Conservation (phyloP, 2,329 filamentous ascomycete species). For the Sporothrix brasiliensis region DNA sequence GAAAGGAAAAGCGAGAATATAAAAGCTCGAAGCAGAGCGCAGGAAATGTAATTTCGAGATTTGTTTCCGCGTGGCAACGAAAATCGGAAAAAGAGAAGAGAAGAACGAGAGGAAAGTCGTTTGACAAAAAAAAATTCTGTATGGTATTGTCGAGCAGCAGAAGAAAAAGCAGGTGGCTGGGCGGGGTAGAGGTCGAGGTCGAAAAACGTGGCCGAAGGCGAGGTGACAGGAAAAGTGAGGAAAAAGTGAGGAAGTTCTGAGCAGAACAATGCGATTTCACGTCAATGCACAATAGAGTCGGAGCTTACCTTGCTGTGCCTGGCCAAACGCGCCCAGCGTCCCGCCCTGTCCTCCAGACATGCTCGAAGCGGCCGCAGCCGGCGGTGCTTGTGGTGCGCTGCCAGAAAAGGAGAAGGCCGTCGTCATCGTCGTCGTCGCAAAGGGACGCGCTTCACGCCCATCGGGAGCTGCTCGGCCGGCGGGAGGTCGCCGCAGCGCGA, state of each 20-base stretch:
- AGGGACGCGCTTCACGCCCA: conserved; percentile 31
- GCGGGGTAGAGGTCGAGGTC: background rate
- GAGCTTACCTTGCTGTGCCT: conserved; percentile 12
- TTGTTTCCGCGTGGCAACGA: background rate
- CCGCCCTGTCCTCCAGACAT: conserved; percentile 9
- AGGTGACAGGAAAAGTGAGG: conserved; percentile 5
- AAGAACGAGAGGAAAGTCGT: background rate
- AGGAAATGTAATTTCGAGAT: background rate
- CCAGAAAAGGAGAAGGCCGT: conserved; percentile 32
- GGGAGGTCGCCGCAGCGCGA: conserved; percentile 29
- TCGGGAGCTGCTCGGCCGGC: conserved; percentile 24
- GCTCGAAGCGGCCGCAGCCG: conserved; percentile 9
- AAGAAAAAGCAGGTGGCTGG: background rate
- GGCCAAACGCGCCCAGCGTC: conserved; percentile 10
- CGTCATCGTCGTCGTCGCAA: conserved; percentile 18
- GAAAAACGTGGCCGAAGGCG: conserved; percentile 3
- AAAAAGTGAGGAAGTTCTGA: background rate
- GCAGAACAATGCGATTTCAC: background rate
- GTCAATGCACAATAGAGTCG: background rate
- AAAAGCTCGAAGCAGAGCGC: background rate
- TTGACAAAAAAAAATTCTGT: background rate
- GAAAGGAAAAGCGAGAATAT: background rate
- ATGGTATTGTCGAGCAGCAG: conserved; percentile 8
- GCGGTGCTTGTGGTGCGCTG: conserved; percentile 26
- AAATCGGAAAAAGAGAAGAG: background rate